Evolutionary conservation across 2,329 filamentous ascomycete species (phyloP).

Genomic region (Scopulariopsis brevicaulis): DNA sequence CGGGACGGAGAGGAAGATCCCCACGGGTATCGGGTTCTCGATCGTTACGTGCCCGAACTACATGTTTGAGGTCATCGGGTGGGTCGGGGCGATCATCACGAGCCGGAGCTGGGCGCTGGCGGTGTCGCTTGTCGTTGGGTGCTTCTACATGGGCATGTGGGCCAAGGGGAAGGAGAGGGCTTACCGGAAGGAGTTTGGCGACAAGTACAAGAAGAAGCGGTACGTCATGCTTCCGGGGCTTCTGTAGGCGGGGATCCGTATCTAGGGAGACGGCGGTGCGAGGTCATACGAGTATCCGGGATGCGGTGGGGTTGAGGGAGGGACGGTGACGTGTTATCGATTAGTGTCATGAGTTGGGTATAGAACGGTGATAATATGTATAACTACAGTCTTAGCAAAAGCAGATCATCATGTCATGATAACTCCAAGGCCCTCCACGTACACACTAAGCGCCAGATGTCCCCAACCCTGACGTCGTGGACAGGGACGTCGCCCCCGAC

Average conservation of each 20-base stretch:
- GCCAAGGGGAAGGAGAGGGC: slow-evolving; percentile 83
- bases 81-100: slow-evolving; percentile 71
- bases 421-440: not conserved
- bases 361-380: not conserved
- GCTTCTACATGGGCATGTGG: slow-evolving; percentile 75
- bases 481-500: slow-evolving; percentile 25
- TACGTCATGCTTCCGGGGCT: slow-evolving; percentile 73
- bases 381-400: not conserved
- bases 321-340: no score
- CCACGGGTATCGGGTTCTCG: slow-evolving; percentile 71
- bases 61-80: slow-evolving; percentile 81
- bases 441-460: not conserved
- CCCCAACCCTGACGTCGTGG: slow-evolving; percentile 12
- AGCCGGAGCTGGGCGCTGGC: slow-evolving; percentile 69
- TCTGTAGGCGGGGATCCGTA: slow-evolving; percentile 31
- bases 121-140: slow-evolving; percentile 64
- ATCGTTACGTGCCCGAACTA: slow-evolving; percentile 96
- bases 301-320: not conserved
- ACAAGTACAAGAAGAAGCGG: slow-evolving; percentile 92
- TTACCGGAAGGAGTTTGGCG: slow-evolving; percentile 82
- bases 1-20: slow-evolving; percentile 80
- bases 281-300: not conserved
- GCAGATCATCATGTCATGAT: not conserved
- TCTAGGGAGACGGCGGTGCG: not conserved
- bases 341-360: no score